These are phyloP conservation scores for Ophioceras dolichostomum DNA, from an alignment of 2,329 filamentous ascomycete species.

Conservation along the genomic window DNA sequence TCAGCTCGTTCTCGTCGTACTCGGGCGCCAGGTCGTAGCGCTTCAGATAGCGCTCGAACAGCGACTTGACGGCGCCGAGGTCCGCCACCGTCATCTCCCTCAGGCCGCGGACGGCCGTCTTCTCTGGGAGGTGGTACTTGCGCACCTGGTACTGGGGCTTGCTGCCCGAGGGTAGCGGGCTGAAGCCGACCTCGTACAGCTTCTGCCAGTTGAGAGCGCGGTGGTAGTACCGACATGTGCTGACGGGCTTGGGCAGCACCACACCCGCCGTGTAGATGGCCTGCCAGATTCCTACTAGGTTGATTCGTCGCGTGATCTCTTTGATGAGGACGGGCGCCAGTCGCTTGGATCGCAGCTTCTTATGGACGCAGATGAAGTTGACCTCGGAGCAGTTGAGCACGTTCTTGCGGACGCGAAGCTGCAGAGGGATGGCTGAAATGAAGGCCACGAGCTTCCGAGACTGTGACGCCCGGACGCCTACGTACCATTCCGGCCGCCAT, in stretches of 20 bases:
- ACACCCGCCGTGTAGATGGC: slow-evolving; percentile 92
- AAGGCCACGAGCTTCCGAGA: slow-evolving; percentile 87
- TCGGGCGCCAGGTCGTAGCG: slow-evolving; percentile 77
- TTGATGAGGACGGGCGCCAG: slow-evolving; percentile 93
- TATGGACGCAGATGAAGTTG: slow-evolving; percentile 97
- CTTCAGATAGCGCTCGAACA: slow-evolving; percentile 66
- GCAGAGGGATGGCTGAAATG: slow-evolving; percentile 85
- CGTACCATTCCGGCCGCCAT: slow-evolving; percentile 90
- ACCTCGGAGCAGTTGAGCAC: slow-evolving; percentile 75
- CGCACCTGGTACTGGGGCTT: slow-evolving; percentile 77
- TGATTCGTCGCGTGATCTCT: slow-evolving; percentile 88
- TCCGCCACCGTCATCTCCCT: slow-evolving; percentile 73
- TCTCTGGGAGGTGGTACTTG: slow-evolving; percentile 71
- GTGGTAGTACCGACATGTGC: slow-evolving; percentile 92
- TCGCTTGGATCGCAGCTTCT: slow-evolving; percentile 89
- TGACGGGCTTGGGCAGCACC: slow-evolving; percentile 81
- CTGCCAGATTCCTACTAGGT: slow-evolving; percentile 78
- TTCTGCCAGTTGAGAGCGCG: slow-evolving; percentile 92
- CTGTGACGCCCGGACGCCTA: slow-evolving; percentile 75
- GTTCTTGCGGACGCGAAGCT: slow-evolving; percentile 67
- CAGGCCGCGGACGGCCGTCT: slow-evolving; percentile 61
- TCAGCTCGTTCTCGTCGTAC: slow-evolving; percentile 65
- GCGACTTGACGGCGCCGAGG: slow-evolving; percentile 57
- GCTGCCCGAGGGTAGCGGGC: slow-evolving; percentile 69
- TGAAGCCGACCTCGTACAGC: slow-evolving; percentile 89